phyloP scores from a whole-genome alignment of 176 grass and related monocot genomes.

The Thinopyrum elongatum region DNA sequence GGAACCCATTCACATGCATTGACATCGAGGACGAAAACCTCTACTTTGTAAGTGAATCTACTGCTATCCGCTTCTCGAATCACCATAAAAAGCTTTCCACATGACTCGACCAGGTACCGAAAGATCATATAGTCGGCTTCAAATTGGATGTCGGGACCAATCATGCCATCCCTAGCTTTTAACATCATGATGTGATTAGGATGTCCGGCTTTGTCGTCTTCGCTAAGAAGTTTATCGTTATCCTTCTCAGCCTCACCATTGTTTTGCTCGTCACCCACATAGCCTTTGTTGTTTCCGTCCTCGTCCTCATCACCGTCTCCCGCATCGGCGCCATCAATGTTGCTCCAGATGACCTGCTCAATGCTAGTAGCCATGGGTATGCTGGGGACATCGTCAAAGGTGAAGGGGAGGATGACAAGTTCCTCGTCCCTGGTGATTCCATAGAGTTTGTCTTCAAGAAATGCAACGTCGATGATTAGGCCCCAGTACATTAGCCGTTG shows the following conservation, averaged over 20 bases:
- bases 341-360: neutral
- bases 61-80: neutral
- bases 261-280: too few species aligned
- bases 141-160: neutral
- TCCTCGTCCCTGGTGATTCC: neutral
- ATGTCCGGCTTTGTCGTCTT: neutral
- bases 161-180: neutral
- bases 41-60: neutral
- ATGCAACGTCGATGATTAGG: neutral
- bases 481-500: too few species aligned
- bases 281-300: too few species aligned
- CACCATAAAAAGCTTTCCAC: neutral
- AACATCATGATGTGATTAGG: neutral
- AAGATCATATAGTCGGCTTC: neutral
- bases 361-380: neutral
- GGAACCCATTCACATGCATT: neutral
- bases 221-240: neutral
- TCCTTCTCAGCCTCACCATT: neutral
- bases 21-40: neutral
- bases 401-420: neutral
- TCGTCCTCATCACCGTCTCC: neutral
- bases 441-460: neutral
- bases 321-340: neutral
- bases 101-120: neutral
- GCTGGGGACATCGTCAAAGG: neutral